Base-by-base conservation (phyloP, 2,329 filamentous ascomycete genomes). In the Fusarium subtropicale region DNA sequence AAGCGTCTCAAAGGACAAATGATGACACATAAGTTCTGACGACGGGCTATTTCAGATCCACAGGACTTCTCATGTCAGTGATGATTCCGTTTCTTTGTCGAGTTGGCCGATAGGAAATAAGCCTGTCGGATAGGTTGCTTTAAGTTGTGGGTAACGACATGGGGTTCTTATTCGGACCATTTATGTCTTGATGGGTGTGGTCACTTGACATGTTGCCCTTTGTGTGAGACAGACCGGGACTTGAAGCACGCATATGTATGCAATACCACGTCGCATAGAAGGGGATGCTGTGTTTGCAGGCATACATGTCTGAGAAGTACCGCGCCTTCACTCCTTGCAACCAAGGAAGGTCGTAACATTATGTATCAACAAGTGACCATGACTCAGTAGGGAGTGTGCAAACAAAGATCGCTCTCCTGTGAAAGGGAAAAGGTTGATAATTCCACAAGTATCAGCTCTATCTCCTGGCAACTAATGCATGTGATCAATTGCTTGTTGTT, bases 121-220 rank as follows among this genome's bases (percentile, higher is more conserved):
- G 46, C 34, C 59, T 51, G 53, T 44, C 50, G 20, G 18, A 13
- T 39, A 33, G 36, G 11, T 18, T 24, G 22, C 36, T 34, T n/a
- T 20, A n/a, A 20, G 13, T 30, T 20, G 15, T 48, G 38, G 34
- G 47, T 34, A 39, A 15, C 15, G 44, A 38, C 36, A 54, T 48
- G 15, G 26, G 36, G 36, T 33, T 38, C 50, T 48, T 42, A 28
- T 38, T 36, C 42, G 38, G 20, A 15, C 24, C 26, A 22, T 36
- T 31, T 20, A 16, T 31, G 44, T 38, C 26, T 36, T 20, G 22
- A 11, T 28, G 22, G 18, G 7, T 28, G 22, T 34, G 31, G 33
- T 64, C 46, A 64, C 61, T 64, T 13, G 60, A 64, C 24, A 64
- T 59, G 13, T 26, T 64, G 38, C 41, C 46, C 36, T 24, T 39